Evolutionary conservation across 495 filamentous ascomycete species (phyloP), one percentile per base, ranked within the genome.

Genomic region (Oidiodendron maius): DNA sequence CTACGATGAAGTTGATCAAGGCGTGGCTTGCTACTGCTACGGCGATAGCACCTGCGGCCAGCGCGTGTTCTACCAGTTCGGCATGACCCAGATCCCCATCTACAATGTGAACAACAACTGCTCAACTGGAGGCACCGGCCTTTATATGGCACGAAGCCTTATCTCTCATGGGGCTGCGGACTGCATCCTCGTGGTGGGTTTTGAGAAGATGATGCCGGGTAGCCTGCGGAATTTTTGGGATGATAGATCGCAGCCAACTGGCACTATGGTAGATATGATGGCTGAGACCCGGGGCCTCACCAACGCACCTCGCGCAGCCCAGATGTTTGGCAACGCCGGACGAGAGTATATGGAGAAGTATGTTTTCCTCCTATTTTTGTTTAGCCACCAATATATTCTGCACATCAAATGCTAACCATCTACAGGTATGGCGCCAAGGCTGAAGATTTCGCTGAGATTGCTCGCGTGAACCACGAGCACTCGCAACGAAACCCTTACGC

Each of bases 81-180:
- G 93, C 65, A 89, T 97, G 80, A 96, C 89, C 25, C 74, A 84
- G 58, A 96, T 96, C 55, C 93, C 93, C 52, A 89, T 96, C 63
- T 86, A 91, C 75, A 96, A 96, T 62, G 87, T 95, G 61, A 96
- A 96, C 77, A 98, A 98, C 74, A 96, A 96, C 71, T 98, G 93
- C 75, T 84, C 87, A 0, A 97, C 93, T 1, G 93, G 93, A 2
- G 85, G 81, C 0, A 95, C 93, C 0, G 93, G 93, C 21, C 68
- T 97, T 35, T 77, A 82, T 54, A 83, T 97, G 81, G 93, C 80
- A 3, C 76, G 90, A 22, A 86, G 81, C 25, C 71, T 93, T 70
- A 87, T 96, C 52, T 71, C 81, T 9, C 71, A 86, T 59, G 89
- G 90, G 16, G 84, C 78, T 2, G 86, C 87, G 2, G 84, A 96